Evolutionary conservation across 306 rosid species (phyloP).

Genomic region (Pyrus bretschneideri): DNA sequence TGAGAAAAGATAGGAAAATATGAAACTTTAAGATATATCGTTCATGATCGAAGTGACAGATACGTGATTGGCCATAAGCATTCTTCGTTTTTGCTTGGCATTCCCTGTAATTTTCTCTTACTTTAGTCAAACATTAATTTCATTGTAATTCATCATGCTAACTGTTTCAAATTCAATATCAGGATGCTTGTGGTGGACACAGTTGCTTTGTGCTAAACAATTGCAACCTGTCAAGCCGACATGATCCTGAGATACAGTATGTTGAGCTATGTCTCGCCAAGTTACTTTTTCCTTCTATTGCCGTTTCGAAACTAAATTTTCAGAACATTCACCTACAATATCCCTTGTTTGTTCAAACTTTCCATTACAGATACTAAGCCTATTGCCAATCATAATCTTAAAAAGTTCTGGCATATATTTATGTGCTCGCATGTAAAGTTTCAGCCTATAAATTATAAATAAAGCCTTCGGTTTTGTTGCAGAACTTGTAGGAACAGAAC

Average conservation of each 20-base stretch:
- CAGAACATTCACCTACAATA: not conserved
- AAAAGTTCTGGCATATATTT: not conserved
- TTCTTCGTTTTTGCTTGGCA: not conserved
- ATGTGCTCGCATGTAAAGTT: not conserved
- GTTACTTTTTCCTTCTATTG: not conserved
- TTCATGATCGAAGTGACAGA: not conserved
- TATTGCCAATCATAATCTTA: not conserved
- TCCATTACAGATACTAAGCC: not conserved
- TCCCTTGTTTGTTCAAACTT: not conserved
- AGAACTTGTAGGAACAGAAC: not conserved
- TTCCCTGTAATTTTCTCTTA: not conserved
- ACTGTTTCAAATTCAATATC: conserved; percentile 5
- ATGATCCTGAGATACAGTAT: conserved; percentile 63
- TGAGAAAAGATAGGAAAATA: not conserved
- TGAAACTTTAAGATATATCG: not conserved
- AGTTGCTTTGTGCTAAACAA: conserved; percentile 70
- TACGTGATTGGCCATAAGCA: not conserved
- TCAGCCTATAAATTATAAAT: not conserved
- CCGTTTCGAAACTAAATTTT: not conserved
- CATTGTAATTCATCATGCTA: not conserved
- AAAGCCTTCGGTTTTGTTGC: not conserved
- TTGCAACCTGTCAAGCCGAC: conserved; percentile 40
- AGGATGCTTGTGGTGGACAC: conserved; percentile 76
- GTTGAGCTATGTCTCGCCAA: conserved; percentile 12
- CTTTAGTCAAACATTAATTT: not conserved